Percentiles rank a stretch among this genome's conserved stretches.
Conservation (phyloP, 1,284 basidiomycete species). For the Cutaneotrichosporon cyanovorans region DNA sequence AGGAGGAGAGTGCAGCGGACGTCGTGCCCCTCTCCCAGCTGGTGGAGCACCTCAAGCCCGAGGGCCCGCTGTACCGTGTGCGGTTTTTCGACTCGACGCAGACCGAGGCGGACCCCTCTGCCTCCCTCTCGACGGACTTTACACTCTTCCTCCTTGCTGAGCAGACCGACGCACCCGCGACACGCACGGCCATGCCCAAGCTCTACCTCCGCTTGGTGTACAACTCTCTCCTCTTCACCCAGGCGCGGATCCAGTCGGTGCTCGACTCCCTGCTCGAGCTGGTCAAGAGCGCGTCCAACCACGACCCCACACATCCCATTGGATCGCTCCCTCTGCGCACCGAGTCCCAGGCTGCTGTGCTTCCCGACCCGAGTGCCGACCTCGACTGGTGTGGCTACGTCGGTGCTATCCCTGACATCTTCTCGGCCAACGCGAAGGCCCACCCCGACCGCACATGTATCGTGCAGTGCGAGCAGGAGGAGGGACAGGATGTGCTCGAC, state of each 20-base stretch:
- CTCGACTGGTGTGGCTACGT: slow-evolving; percentile 96
- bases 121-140: slow-evolving; percentile 80
- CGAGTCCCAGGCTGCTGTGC: slow-evolving; percentile 57
- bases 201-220: slow-evolving; percentile 79
- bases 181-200: slow-evolving; percentile 56
- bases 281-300: slow-evolving; percentile 59
- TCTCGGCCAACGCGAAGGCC: slow-evolving; percentile 69
- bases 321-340: slow-evolving; percentile 78
- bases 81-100: slow-evolving; percentile 79
- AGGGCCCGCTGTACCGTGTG: slow-evolving; percentile 71
- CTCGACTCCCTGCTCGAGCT: slow-evolving; percentile 80
- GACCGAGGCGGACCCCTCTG: slow-evolving; percentile 68
- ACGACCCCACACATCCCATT: slow-evolving; percentile 54
- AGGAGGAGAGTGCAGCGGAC: slow-evolving; percentile 76
- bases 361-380: slow-evolving; percentile 82
- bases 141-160: slow-evolving; percentile 61
- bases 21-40: slow-evolving; percentile 75
- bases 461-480: slow-evolving; percentile 60
- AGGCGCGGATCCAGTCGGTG: slow-evolving; percentile 65
- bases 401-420: slow-evolving; percentile 90
- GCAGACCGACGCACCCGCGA: slow-evolving; percentile 60
- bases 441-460: slow-evolving; percentile 76
- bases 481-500: slow-evolving; percentile 39
- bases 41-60: slow-evolving; percentile 62
- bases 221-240: slow-evolving; percentile 90